These are phyloP conservation scores for Cryptosporidium felis DNA, from an alignment of 169 alveolate species.

Conservation along the genomic window DNA sequence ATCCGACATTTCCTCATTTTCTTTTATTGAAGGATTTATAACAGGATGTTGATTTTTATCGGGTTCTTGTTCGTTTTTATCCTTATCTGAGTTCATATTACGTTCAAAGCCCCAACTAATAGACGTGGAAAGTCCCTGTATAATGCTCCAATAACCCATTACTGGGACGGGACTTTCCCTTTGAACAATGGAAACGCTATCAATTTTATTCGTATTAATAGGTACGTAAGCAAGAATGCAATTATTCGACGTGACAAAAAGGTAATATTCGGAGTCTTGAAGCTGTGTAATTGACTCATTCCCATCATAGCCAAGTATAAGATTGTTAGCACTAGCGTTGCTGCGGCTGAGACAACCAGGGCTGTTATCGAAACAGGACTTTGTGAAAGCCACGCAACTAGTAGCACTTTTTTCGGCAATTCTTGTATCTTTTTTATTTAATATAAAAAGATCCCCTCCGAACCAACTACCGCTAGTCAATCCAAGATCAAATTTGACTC, in stretches of 20 bases:
- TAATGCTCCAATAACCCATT: slow-evolving; percentile 9
- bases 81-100: no score
- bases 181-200: background rate
- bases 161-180: background rate
- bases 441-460: slow-evolving; percentile 1
- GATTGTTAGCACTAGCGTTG: background rate
- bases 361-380: background rate
- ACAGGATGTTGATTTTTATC: no score
- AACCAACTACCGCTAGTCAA: slow-evolving; percentile 6
- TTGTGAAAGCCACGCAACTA: background rate
- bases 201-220: background rate
- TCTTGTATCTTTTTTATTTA: background rate
- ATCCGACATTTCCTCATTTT: no score
- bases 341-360: no score
- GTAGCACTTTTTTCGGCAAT: background rate
- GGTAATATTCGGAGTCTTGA: background rate
- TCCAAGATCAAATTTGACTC: background rate
- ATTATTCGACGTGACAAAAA: background rate
- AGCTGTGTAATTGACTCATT: background rate
- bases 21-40: no score
- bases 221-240: background rate
- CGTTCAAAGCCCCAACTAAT: no score
- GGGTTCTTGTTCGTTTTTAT: no score
- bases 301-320: background rate
- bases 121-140: background rate